Evolutionary conservation across 257 asterid species (phyloP), one percentile per base, ranked within the genome.

Genomic region (Jaltomata sinuosa): DNA sequence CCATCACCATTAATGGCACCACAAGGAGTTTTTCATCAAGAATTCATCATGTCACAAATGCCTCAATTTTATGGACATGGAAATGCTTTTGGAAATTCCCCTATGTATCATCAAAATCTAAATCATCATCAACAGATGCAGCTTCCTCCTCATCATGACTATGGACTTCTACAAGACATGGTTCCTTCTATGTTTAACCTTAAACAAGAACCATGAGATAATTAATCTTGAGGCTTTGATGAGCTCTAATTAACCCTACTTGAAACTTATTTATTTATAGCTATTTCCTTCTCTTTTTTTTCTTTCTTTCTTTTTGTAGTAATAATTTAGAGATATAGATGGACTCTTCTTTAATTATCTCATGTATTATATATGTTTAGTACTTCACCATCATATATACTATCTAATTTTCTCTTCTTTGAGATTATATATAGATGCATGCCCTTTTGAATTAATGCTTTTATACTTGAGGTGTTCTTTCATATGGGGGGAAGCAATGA

Each of bases 101-200:
- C 65, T 1, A 82, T 86, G 84, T 84, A 81, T 83, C 86, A 80
- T 8, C 88, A 85, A 74, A 85, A 83, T 18, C 88, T 79, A 83
- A 85, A 72, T 36, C 87, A 53, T 19, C 53, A 12, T 11, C 85
- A 82, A 27, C 91, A 87, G 61, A 88, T 83, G 68, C 82, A 83
- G 14, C 88, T 83, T 54, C 67, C 80, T 38, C 67, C 77, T 81
- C 72, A 79, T 38, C 77, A 68, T 68, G 90, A 85, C 21, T 85
- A 85, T 79, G 91, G 91, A 11, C 86, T 89, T 34, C 89, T 87
- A 36, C 90, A 89, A 65, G 91, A 89, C 68, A 64, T 89, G 61
- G 89, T 89, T 85, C 90, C 90, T 8, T 79, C 89, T 14, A 87
- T 84, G 87, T 87, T 89, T 68, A 68, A 68, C 84, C 76, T 87